A percentile compares a stretch with the other conserved stretches of the same genome.
Evolutionary conservation across 345 rosid genomes (phyloP).

Genomic region (Gossypium bickii): DNA sequence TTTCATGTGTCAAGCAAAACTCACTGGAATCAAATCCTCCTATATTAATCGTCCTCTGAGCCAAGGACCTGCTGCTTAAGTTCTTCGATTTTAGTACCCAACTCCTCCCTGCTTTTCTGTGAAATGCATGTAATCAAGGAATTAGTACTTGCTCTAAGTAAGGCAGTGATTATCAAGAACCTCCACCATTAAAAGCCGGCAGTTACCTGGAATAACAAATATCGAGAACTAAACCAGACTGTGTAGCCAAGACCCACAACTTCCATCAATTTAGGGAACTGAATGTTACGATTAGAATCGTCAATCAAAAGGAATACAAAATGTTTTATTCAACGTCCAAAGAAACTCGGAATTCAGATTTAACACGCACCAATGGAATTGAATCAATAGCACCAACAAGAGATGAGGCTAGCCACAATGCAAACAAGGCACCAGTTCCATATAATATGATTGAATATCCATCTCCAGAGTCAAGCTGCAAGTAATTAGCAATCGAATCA

Average conservation of each 20-base stretch:
- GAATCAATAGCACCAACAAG: constrained; percentile 77
- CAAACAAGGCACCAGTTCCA: constrained; percentile 59
- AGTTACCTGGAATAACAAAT: constrained; percentile 74
- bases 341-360: not conserved
- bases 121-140: not conserved
- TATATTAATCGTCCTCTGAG: constrained; percentile 35
- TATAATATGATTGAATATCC: constrained; percentile 47
- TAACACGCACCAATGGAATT: constrained; percentile 65
- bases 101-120: constrained; percentile 72
- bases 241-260: constrained; percentile 86
- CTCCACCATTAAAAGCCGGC: not conserved
- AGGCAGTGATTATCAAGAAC: not conserved
- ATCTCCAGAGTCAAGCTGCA: constrained; percentile 66
- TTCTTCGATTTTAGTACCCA: constrained; percentile 55
- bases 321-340: not conserved
- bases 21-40: not conserved
- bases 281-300: constrained; percentile 9
- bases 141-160: not conserved
- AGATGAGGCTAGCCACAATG: constrained; percentile 53
- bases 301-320: not conserved
- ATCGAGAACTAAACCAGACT: constrained; percentile 73
- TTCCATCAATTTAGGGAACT: constrained; percentile 89
- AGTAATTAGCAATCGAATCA: constrained; percentile 7
- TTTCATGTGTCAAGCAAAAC: not conserved
- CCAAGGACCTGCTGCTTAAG: constrained; percentile 72